Evolutionary conservation across 1,284 basidiomycete genomes (phyloP).

Genomic region (Trichosporon ovoides): DNA sequence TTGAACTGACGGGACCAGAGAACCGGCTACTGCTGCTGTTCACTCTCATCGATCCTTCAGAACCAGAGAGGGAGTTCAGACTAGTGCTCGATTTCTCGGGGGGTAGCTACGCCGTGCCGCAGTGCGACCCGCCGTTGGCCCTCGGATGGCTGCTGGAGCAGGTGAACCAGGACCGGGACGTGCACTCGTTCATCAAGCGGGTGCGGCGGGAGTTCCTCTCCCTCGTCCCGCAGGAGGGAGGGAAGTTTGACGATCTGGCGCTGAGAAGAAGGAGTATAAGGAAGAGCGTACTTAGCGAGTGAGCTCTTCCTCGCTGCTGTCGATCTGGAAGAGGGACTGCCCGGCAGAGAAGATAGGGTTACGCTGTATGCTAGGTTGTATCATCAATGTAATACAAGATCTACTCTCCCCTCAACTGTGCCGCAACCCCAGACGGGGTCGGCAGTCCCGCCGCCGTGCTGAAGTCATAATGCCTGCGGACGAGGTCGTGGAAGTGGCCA

Average conservation of each 20-base stretch:
- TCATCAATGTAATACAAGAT: neutral
- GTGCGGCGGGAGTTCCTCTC: neutral
- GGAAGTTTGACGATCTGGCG: neutral
- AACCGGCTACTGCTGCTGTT: constrained; percentile 70
- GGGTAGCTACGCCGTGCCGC: constrained; percentile 55
- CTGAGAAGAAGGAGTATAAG: neutral
- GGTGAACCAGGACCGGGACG: constrained; percentile 43
- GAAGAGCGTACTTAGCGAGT: constrained; percentile 1
- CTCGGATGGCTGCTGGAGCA: constrained; percentile 36
- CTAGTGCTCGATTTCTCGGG: constrained; percentile 68
- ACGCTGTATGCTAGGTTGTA: neutral
- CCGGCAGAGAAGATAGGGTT: no score
- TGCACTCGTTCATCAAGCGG: constrained; percentile 43
- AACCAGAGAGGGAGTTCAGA: constrained; percentile 61
- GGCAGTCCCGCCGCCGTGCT: constrained; percentile 43
- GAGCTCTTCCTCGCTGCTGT: neutral
- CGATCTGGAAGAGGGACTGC: no score
- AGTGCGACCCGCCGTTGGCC: constrained; percentile 40
- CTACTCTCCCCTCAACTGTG: constrained; percentile 11
- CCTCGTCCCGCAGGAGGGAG: neutral
- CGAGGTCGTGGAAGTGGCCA: constrained; percentile 59
- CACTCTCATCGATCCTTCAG: constrained; percentile 58
- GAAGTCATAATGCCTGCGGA: constrained; percentile 51
- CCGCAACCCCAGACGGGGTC: constrained; percentile 41
- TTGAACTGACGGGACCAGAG: constrained; percentile 39